Conservation (phyloP, 257 asterid genomes). For the Coffea eugenioides region DNA sequence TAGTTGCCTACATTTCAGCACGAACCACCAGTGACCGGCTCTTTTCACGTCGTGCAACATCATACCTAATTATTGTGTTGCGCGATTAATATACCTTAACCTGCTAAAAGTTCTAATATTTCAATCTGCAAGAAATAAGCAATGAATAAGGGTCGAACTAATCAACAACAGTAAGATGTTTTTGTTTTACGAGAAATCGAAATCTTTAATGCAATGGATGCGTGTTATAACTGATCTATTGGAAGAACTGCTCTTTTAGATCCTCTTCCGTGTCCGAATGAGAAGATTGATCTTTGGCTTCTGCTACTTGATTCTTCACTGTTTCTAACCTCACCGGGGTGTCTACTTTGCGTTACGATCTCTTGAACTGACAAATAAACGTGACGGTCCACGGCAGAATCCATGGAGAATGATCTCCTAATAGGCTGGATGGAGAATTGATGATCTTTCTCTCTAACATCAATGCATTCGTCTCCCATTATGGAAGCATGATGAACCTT, state of each 20-base stretch:
- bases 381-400: constrained; percentile 60
- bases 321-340: constrained; percentile 27
- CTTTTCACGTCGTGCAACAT: constrained; percentile 14
- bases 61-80: constrained; percentile 16
- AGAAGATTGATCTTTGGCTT: constrained; percentile 61
- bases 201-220: background rate
- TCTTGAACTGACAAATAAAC: constrained; percentile 65
- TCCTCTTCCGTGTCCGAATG: constrained; percentile 67
- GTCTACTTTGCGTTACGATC: constrained; percentile 40
- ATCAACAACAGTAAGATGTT: background rate
- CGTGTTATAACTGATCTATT: constrained; percentile 26
- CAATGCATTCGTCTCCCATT: constrained; percentile 78
- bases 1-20: constrained; percentile 4
- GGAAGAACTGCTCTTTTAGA: constrained; percentile 63
- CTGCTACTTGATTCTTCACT: constrained; percentile 61
- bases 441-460: constrained; percentile 48
- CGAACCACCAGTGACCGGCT: background rate
- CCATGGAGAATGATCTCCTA: constrained; percentile 89
- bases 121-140: background rate
- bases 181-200: background rate
- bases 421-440: constrained; percentile 60
- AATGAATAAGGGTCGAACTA: background rate
- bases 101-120: background rate
- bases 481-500: constrained; percentile 57
- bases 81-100: background rate